Conservation (phyloP, 208 protist genomes). For the Acanthamoeba triangularis region DNA sequence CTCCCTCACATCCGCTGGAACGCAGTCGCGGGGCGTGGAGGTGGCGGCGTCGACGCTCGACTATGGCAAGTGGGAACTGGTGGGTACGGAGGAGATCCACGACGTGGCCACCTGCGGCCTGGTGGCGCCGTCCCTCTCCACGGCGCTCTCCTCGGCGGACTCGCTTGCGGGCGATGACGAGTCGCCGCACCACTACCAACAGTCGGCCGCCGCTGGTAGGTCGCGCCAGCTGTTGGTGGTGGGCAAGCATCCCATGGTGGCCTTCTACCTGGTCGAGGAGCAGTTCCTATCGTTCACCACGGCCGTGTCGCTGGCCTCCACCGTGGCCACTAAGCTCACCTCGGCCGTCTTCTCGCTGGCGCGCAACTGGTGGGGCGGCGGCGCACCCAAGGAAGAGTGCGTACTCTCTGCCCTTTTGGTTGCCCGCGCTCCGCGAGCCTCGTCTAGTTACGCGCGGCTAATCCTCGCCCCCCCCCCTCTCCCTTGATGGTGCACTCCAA, state of each 20-base stretch:
- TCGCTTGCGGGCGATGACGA: not conserved
- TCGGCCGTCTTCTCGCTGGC: slow-evolving; percentile 83
- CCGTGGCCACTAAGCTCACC: slow-evolving; percentile 78
- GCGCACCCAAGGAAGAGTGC: slow-evolving; percentile 20
- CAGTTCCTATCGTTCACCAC: slow-evolving; percentile 75
- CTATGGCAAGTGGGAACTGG: slow-evolving; percentile 51
- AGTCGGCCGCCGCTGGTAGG: not conserved
- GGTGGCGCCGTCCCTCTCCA: not conserved
- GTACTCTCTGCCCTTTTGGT: not conserved
- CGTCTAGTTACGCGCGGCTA: not conserved
- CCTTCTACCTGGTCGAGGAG: slow-evolving; percentile 33
- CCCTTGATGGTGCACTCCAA: not conserved
- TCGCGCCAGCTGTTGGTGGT: slow-evolving; percentile 12
- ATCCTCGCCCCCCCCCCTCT: not conserved
- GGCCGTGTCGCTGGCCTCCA: slow-evolving; percentile 77
- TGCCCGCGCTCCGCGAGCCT: not conserved
- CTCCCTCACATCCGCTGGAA: too few species aligned
- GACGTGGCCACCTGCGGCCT: slow-evolving; percentile 19
- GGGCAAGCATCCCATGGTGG: slow-evolving; percentile 5
- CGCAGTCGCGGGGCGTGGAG: not conserved
- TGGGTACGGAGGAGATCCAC: not conserved
- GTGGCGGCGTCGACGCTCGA: not conserved
- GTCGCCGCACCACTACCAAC: not conserved
- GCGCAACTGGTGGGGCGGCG: slow-evolving; percentile 80
- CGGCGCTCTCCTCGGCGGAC: not conserved